Percentiles rank a stretch among this genome's conserved stretches.
phyloP scores from a whole-genome alignment of 225 moss, liverwort and hornwort genomes.

The Climacium dendroides region DNA sequence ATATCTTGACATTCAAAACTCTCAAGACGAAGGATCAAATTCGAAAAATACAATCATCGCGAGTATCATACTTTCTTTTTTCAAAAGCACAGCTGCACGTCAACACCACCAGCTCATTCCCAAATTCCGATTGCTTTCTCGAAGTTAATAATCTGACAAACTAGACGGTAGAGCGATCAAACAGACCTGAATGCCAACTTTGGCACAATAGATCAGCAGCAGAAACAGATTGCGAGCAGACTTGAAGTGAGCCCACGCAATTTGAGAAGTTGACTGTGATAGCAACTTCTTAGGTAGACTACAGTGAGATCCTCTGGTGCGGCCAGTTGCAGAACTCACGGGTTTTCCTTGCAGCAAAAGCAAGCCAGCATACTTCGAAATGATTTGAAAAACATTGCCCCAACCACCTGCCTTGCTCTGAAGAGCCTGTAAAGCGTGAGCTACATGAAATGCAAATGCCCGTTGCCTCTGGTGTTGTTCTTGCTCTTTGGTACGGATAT shows the following conservation, averaged over 20 bases:
- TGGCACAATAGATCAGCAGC: constrained; percentile 67
- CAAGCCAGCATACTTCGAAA: constrained; percentile 54
- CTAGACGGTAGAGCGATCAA: background rate
- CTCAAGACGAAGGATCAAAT: background rate
- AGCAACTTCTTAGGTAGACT: constrained; percentile 64
- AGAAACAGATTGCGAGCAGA: constrained; percentile 64
- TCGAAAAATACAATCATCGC: background rate
- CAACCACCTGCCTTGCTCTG: constrained; percentile 68
- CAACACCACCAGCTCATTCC: background rate
- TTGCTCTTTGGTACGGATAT: constrained; percentile 60
- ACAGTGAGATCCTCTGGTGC: constrained; percentile 12
- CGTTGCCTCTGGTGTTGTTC: constrained; percentile 73
- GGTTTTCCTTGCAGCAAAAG: constrained; percentile 38
- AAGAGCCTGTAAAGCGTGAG: constrained; percentile 43
- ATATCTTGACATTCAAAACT: background rate
- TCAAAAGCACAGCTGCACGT: background rate
- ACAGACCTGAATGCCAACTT: constrained; percentile 65
- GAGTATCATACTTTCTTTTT: background rate
- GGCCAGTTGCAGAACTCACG: constrained; percentile 11
- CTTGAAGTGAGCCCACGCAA: constrained; percentile 74
- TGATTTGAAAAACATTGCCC: constrained; percentile 49
- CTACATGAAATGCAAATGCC: constrained; percentile 52
- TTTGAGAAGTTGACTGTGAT: constrained; percentile 66
- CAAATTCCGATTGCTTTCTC: background rate
- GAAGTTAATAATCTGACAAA: background rate